Percentiles rank a stretch among this genome's conserved stretches.
Conservation (phyloP, 768 basidiomycete species). For the Suillus lakei region DNA sequence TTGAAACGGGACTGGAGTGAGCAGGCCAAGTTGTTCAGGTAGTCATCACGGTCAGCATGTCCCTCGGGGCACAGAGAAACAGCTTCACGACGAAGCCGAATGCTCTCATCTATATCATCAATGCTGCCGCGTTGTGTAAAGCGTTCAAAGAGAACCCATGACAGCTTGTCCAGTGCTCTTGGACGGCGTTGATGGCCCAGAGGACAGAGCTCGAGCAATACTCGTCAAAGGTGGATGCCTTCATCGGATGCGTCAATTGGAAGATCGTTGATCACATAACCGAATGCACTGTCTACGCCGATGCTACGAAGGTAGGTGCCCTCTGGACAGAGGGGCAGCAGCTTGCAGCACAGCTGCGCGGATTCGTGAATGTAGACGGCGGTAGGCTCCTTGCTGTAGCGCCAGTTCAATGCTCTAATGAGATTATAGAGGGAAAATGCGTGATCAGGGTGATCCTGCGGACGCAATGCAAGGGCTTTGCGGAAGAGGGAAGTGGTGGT, state of each 20-base stretch:
- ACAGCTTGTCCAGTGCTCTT: too few species aligned
- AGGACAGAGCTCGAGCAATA: not conserved
- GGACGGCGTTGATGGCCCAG: too few species aligned
- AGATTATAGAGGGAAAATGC: slow-evolving; percentile 16
- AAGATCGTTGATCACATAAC: not conserved
- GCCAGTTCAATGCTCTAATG: slow-evolving; percentile 12
- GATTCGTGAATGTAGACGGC: slow-evolving; percentile 22
- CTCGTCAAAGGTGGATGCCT: not conserved
- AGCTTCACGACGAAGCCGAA: slow-evolving; percentile 7
- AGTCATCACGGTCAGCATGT: slow-evolving; percentile 8
- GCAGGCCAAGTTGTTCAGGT: slow-evolving; percentile 16
- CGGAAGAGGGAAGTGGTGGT: too few species aligned
- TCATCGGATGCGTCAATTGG: not conserved
- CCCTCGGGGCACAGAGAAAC: slow-evolving; percentile 17
- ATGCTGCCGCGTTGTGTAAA: slow-evolving; percentile 5
- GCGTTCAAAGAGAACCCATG: not conserved
- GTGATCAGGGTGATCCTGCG: slow-evolving; percentile 11
- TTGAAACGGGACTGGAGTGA: slow-evolving; percentile 16
- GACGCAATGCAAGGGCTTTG: slow-evolving; percentile 10
- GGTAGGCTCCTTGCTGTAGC: slow-evolving; percentile 14
- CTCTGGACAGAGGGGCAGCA: too few species aligned
- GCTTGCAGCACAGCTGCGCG: too few species aligned
- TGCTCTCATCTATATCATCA: slow-evolving; percentile 16
- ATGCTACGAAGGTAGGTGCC: too few species aligned
- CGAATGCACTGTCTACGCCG: too few species aligned